Percentiles rank a stretch among this genome's conserved stretches.
phyloP scores from a whole-genome alignment of 768 basidiomycete species.

The Clathrus columnatus region DNA sequence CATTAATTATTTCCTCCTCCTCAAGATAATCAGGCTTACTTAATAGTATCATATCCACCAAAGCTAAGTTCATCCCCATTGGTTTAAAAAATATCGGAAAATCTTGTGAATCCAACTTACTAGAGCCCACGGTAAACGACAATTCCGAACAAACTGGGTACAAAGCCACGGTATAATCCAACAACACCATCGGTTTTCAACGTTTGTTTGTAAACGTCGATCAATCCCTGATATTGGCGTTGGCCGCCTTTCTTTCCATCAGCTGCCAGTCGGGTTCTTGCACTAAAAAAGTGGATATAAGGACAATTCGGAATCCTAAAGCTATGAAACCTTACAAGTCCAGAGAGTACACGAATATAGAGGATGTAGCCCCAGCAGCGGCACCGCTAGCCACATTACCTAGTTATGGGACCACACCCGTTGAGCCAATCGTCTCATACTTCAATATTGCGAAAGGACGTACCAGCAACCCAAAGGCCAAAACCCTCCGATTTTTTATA shows the following conservation, averaged over 20 bases:
- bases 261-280: conserved; percentile 33
- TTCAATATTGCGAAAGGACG: conserved; percentile 1
- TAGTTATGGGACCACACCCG: conserved; percentile 9
- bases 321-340: conserved; percentile 27
- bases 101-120: conserved; percentile 19
- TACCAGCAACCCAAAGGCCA: conserved; percentile 28
- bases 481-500: conserved; percentile 30
- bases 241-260: conserved; percentile 34
- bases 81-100: not conserved
- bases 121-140: conserved; percentile 37
- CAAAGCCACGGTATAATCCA: conserved; percentile 36
- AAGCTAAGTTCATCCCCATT: conserved; percentile 22
- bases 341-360: conserved; percentile 38
- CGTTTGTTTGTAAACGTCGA: conserved; percentile 37
- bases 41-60: conserved; percentile 35
- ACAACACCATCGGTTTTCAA: conserved; percentile 30
- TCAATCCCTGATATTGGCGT: conserved; percentile 32
- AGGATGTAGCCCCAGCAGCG: conserved; percentile 31
- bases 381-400: conserved; percentile 37
- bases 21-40: not conserved
- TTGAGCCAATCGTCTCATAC: not conserved
- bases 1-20: not conserved
- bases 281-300: conserved; percentile 17
- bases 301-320: not conserved
- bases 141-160: conserved; percentile 34